Evolutionary conservation across 176 grass and related monocot species (phyloP), one percentile per base, ranked within the genome.

Genomic region (Ampelocalamus luodianensis): DNA sequence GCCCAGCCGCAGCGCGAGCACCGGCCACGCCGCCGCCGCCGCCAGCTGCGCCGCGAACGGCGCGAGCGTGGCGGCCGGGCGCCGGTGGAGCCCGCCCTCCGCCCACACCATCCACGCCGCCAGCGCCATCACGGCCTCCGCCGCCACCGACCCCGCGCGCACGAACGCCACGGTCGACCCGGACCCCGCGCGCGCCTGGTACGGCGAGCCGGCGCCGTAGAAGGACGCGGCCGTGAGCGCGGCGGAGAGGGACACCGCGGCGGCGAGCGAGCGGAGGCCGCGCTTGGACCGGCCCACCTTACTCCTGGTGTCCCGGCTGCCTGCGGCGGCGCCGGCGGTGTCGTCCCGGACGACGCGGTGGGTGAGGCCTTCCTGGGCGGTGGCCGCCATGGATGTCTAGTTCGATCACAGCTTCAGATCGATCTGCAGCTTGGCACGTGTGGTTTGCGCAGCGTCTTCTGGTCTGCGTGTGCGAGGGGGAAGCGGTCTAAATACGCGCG

Each of bases 41-140:
- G 64, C 0, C 7, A 98, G 79, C 77, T 92, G 89, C 40, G 68
- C 77, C n/a, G 87, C 38, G 82, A 83, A 98, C 45, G 89, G 82
- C 10, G 74, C 59, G 29, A 93, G 71, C 72, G 55, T 82, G 11
- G 80, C 85, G 13, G 36, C 86, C 24, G 83, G 83, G 27, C 69
- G 83, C 54, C 76, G 40, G 87, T 98, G 96, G 32, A 98, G 89
- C 0, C 93, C 93, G 20, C 96, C 89, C 55, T 95, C 85, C 16
- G 96, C 96, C 96, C 96, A 98, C 77, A 90, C 87, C 6, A 98
- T 87, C 96, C 96, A 98, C 37, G 91, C 91, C 13, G 93, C 79
- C 51, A 98, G 74, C 79, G 93, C 89, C 37, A 85, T 79, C 60
- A 98, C 82, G 26, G 85, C 87, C 65, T 92, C 81, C 26, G 81